phyloP scores from a whole-genome alignment of 202 grass and related monocot species.

The Elaeis oleifera region DNA sequence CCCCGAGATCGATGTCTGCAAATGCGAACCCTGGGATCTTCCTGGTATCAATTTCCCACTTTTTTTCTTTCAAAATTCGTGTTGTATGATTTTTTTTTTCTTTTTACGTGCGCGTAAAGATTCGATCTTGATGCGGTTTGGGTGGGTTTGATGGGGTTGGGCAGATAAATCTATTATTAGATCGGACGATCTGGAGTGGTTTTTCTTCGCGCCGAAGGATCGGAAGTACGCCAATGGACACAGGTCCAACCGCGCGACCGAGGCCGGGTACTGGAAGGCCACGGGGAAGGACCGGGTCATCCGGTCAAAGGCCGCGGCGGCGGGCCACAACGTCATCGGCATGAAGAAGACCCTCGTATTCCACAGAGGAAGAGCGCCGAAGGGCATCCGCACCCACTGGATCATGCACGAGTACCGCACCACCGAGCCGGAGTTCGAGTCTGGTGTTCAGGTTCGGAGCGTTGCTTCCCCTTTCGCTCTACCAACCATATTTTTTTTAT shows the following conservation, averaged over 20 bases:
- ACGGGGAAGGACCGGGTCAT: constrained; percentile 55
- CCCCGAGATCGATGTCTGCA: constrained; percentile 64
- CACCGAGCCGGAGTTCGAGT: constrained; percentile 49
- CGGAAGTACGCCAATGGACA: constrained; percentile 60
- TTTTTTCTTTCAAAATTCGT: background rate
- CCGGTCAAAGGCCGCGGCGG: constrained; percentile 26
- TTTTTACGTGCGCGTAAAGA: background rate
- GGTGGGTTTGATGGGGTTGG: background rate
- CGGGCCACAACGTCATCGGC: constrained; percentile 34
- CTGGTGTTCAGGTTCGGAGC: constrained; percentile 40
- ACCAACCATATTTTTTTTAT: background rate
- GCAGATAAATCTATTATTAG: constrained; percentile 54
- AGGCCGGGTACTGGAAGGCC: constrained; percentile 43
- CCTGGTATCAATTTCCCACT: constrained; percentile 24
- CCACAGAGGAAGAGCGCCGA: constrained; percentile 68
- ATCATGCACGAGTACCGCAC: constrained; percentile 96
- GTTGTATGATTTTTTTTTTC: background rate
- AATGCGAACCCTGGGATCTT: constrained; percentile 85
- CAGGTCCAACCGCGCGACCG: constrained; percentile 64
- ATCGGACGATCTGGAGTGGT: constrained; percentile 83
- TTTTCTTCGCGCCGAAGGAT: constrained; percentile 74
- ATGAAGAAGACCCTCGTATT: constrained; percentile 92
- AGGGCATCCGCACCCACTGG: constrained; percentile 56
- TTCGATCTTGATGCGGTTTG: background rate
- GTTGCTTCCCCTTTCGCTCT: background rate